Base-by-base conservation (phyloP, 2,329 filamentous ascomycete genomes). In the Stagonosporopsis tanaceti region DNA sequence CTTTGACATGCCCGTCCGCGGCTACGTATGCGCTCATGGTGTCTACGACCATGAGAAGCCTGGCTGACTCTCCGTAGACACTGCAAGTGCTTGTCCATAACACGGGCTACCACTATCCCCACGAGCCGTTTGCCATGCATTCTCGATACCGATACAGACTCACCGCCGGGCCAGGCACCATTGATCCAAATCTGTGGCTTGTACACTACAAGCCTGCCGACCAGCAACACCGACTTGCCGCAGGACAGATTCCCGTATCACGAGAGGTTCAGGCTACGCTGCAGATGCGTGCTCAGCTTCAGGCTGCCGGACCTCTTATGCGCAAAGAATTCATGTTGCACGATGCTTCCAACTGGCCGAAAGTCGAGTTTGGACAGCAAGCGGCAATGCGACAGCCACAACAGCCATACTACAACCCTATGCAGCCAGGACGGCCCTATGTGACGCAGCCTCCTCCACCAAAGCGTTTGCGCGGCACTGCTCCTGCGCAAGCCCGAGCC, bases 301-400 rank as follows among this genome's bases (percentile, higher is more conserved):
- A 90, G 77, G 84, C 82, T 52, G 90, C 91, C 63, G 94, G 93
- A 6, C 90, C 93, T 68, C 61, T 78, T 46, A 88, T 97, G 55
- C 89, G 92, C 66, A 96, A 97, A 72, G 93, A 97, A 69, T 98
- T 98, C 73, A 96, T 97, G 89, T 84, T 98, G 20, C 88, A 91
- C 47, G 95, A 98, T 77, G 87, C 92, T 38, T 85, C 87, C 63
- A 96, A 92, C 78, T 98, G 94, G 93, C 94, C 95, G 3, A 88
- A 88, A 24, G 89, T 98, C 58, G 87, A 87, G 41, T 87, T 91
- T 61, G 90, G 90, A n/a, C 75, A 70, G 35, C 62, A 59, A 24
- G 61, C 51, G n/a, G 51, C 61, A 4, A 64, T 67, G 61, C 63
- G 66, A 47, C 50, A 55, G 47, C 63, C 59, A 25, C 74, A 69